Base-by-base conservation (phyloP, 306 rosid species). In the Ormosia semicastrata region DNA sequence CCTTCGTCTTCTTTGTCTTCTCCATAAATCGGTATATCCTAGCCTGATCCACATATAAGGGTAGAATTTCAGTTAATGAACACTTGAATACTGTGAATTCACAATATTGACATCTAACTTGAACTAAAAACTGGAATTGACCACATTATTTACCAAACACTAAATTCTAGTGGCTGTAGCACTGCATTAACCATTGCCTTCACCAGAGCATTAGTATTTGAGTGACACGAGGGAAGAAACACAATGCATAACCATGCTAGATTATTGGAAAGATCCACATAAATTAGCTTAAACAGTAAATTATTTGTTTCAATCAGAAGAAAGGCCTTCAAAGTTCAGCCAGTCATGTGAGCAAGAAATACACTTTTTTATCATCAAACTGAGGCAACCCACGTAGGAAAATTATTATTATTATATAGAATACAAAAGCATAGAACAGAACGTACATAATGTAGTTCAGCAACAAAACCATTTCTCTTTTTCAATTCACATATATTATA, bases 21-120 rank as follows among this genome's bases (percentile, higher is more conserved):
- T 85, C 90, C 76, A 95, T 80, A 86, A 92, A 93, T 18, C 34
- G 78, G 78, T 79, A 88, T 82, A 95, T 85, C 91, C 86, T 93
- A 76, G 86, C 94, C 99, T 95, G 89, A 39, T 76, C 70, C 77
- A 87, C 85, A 84, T 46, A 70, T 34, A 71, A 80, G 68, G 60
- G 66, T 37, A 64, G 33, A 15, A 4, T 44, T 68, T 87, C 84
- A 79, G 62, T 44, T 60, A 76, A 77, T 17, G 15, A 65, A 79
- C 6, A 34, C 47, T 47, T 81, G 54, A 59, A 59, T 29, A 43
- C 64, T 56, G 50, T 39, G 18, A 77, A 57, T 50, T 81, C n/a
- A 50, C 6, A 9, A 24, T 24, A 71, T 12, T 30, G 56, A 66
- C 63, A 60, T 63, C 78, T 52, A 47, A 44, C 52, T 72, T n/a